Evolutionary conservation across 345 rosid genomes (phyloP).

Genomic region (Microthlaspi erraticum): DNA sequence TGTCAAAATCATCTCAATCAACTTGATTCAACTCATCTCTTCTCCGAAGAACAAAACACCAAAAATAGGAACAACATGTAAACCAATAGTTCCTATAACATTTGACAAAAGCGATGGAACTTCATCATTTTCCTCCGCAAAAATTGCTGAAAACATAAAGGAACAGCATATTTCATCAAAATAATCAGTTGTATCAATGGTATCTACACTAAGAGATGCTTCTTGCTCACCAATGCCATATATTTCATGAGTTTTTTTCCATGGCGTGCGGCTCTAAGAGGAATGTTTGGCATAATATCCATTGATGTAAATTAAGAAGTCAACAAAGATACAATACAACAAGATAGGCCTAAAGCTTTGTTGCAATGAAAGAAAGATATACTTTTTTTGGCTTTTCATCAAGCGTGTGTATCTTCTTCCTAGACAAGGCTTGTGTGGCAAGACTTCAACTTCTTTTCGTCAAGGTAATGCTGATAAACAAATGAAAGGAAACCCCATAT

Average conservation of each 20-base stretch:
- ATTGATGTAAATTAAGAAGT: neutral
- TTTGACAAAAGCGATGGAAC: constrained; percentile 43
- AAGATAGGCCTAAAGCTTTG: constrained; percentile 1
- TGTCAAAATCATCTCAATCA: constrained; percentile 42
- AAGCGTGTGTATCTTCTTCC: constrained; percentile 22
- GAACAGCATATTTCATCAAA: neutral
- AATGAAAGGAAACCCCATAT: constrained; percentile 64
- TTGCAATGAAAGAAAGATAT: neutral
- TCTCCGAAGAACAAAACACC: constrained; percentile 41
- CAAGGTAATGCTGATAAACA: constrained; percentile 67
- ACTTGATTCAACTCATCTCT: constrained; percentile 41
- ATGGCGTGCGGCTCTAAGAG: neutral
- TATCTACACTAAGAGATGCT: neutral
- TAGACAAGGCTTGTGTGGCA: constrained; percentile 6
- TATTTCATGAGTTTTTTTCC: constrained; percentile 32
- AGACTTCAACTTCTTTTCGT: constrained; percentile 37
- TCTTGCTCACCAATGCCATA: constrained; percentile 35
- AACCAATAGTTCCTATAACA: constrained; percentile 37
- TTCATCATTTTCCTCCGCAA: constrained; percentile 22
- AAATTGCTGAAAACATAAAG: constrained; percentile 16
- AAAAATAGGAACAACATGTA: constrained; percentile 38
- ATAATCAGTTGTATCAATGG: neutral
- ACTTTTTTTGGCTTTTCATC: neutral
- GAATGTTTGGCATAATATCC: neutral
- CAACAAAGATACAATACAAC: constrained; percentile 21